Evolutionary conservation across 2,329 filamentous ascomycete species (phyloP).

Genomic region (Cladosporium sp.): DNA sequence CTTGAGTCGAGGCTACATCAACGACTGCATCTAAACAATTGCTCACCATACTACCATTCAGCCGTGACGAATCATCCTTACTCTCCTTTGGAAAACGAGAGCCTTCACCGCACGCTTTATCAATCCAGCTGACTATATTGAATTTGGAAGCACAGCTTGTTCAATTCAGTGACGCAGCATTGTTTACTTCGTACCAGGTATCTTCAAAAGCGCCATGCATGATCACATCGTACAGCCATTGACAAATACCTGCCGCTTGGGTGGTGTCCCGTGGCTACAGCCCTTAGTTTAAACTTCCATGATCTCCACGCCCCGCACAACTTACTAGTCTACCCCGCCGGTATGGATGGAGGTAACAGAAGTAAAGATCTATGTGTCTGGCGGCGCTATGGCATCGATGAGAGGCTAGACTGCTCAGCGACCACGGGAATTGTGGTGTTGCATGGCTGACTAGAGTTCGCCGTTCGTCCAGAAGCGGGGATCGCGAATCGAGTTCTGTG

Average conservation of each 20-base stretch:
- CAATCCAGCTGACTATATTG: no score
- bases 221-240: neutral
- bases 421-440: neutral
- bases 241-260: constrained; percentile 7
- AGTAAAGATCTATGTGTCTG: neutral
- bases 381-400: neutral
- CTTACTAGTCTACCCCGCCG: neutral
- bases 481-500: neutral
- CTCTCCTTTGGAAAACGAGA: no score
- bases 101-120: no score
- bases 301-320: constrained; percentile 7
- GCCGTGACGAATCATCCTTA: no score
- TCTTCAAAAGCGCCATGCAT: no score
- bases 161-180: no score
- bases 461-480: constrained; percentile 13
- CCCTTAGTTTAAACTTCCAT: neutral
- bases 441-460: neutral
- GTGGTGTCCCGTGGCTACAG: neutral
- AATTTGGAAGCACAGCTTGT: no score
- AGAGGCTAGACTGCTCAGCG: neutral
- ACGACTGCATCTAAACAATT: no score
- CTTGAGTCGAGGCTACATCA: no score
- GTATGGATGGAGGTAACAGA: neutral
- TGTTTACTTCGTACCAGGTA: no score
- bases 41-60: no score